phyloP scores from a whole-genome alignment of 2,329 filamentous ascomycete genomes.

The Cytospora paraplurivora region DNA sequence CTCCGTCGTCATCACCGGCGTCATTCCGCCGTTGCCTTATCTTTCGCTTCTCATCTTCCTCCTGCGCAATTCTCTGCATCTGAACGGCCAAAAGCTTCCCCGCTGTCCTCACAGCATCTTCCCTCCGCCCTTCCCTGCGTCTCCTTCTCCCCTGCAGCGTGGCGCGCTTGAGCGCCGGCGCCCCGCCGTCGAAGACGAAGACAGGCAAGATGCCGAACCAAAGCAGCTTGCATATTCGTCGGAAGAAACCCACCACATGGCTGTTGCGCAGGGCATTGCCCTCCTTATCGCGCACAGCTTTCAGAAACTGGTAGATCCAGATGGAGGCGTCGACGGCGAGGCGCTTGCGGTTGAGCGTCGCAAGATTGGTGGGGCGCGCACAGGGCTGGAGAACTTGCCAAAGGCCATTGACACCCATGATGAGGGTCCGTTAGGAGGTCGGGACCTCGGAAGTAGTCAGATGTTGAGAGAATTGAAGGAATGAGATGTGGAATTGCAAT shows the following conservation, averaged over 20 bases:
- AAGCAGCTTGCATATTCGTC: conserved; percentile 94
- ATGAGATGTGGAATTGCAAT: not conserved
- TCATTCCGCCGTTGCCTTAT: conserved; percentile 58
- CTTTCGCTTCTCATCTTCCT: conserved; percentile 71
- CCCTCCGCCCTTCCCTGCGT: conserved; percentile 81
- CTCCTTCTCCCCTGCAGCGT: conserved; percentile 80
- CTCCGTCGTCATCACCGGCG: conserved; percentile 43
- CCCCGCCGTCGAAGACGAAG: conserved; percentile 97
- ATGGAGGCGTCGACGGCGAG: conserved; percentile 97
- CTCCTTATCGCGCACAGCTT: conserved; percentile 97
- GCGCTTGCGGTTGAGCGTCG: conserved; percentile 93
- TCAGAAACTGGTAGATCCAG: conserved; percentile 99
- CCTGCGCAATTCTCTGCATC: conserved; percentile 87
- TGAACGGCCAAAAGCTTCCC: conserved; percentile 90
- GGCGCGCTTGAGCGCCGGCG: conserved; percentile 85
- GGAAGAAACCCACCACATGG: conserved; percentile 96
- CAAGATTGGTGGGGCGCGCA: conserved; percentile 92
- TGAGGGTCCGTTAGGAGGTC: conserved; percentile 25
- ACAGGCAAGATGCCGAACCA: conserved; percentile 96
- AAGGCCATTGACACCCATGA: conserved; percentile 96
- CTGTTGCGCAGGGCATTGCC: conserved; percentile 95
- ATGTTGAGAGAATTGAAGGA: not conserved
- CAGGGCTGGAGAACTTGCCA: conserved; percentile 97
- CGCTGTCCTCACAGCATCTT: conserved; percentile 90
- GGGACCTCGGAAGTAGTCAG: conserved; percentile 19